Conservation (phyloP, 2,329 filamentous ascomycete species). For the Cadophora malorum region DNA sequence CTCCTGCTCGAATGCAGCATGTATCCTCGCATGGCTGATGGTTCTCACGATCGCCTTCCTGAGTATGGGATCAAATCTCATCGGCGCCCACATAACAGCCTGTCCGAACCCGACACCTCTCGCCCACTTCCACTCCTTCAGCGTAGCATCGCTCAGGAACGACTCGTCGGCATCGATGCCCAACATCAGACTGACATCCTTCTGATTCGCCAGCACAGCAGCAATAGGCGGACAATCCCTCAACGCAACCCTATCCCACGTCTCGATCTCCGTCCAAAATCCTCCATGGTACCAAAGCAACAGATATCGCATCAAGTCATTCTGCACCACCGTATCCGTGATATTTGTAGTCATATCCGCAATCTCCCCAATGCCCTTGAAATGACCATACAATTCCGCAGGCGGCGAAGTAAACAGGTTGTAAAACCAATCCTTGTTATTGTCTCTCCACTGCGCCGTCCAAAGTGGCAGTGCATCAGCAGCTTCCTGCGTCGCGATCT, state of each 20-base stretch:
- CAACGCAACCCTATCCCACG: slow-evolving; percentile 33
- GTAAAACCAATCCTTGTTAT: slow-evolving; percentile 33
- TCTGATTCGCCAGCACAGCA: slow-evolving; percentile 18
- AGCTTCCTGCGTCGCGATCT: slow-evolving; percentile 28
- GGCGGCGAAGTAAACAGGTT: slow-evolving; percentile 24
- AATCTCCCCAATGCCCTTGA: slow-evolving; percentile 30
- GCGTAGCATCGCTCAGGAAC: slow-evolving; percentile 28
- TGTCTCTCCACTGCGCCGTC: slow-evolving; percentile 32
- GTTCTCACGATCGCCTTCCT: slow-evolving; percentile 37
- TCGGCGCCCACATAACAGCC: slow-evolving; percentile 34
- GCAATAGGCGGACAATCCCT: slow-evolving; percentile 29
- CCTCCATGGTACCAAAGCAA: slow-evolving; percentile 39
- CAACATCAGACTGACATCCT: slow-evolving; percentile 36
- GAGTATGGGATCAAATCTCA: slow-evolving; percentile 37
- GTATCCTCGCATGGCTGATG: slow-evolving; percentile 31
- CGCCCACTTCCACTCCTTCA: slow-evolving; percentile 32
- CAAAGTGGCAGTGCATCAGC: slow-evolving; percentile 23
- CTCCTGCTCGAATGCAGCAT: slow-evolving; percentile 2
- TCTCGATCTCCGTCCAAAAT: slow-evolving; percentile 34
- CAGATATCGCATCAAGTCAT: slow-evolving; percentile 34
- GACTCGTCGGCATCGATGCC: slow-evolving; percentile 38
- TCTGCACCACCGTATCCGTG: slow-evolving; percentile 22
- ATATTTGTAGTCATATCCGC: slow-evolving; percentile 9
- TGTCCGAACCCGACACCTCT: slow-evolving; percentile 34
- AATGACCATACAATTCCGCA: slow-evolving; percentile 26